Percentiles rank a stretch among this genome's conserved stretches.
Evolutionary conservation across 2,329 filamentous ascomycete genomes (phyloP).

Genomic region (Cladosporium cucumerinum): DNA sequence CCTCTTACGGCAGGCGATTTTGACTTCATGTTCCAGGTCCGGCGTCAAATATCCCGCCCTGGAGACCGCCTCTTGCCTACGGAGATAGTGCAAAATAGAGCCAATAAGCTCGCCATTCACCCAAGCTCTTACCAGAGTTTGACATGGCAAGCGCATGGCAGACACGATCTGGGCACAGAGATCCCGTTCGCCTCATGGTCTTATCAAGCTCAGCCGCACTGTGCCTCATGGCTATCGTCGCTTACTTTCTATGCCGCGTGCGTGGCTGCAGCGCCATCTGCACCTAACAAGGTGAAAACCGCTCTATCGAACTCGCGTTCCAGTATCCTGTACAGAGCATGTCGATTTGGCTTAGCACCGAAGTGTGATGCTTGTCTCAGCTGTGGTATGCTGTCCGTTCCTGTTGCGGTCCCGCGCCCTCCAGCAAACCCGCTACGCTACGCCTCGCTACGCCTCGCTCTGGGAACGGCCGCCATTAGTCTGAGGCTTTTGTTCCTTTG

Average conservation of each 20-base stretch:
- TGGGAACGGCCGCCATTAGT: neutral
- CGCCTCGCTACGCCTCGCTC: neutral
- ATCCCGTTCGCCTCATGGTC: neutral
- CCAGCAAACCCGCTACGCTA: neutral
- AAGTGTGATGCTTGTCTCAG: neutral
- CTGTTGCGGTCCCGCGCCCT: neutral
- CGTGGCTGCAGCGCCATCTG: constrained; percentile 7
- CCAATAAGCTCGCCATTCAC: neutral
- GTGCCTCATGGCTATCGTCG: neutral
- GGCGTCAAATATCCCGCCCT: neutral
- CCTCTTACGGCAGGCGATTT: neutral
- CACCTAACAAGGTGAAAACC: neutral
- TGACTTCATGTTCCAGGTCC: neutral
- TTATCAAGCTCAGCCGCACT: constrained; percentile 1
- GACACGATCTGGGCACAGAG: neutral
- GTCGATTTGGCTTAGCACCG: neutral
- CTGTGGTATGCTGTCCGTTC: neutral
- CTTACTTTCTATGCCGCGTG: constrained; percentile 6
- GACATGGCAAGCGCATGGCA: neutral
- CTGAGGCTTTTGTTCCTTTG: neutral
- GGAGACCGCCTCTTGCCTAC: neutral
- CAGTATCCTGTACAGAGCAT: neutral
- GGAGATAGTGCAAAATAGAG: neutral
- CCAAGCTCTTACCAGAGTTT: neutral
- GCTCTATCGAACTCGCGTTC: constrained; percentile 6